A percentile compares a stretch with the other conserved stretches of the same genome.
Conservation (phyloP, 2,329 filamentous ascomycete species). For the Fusarium phyllophilum region DNA sequence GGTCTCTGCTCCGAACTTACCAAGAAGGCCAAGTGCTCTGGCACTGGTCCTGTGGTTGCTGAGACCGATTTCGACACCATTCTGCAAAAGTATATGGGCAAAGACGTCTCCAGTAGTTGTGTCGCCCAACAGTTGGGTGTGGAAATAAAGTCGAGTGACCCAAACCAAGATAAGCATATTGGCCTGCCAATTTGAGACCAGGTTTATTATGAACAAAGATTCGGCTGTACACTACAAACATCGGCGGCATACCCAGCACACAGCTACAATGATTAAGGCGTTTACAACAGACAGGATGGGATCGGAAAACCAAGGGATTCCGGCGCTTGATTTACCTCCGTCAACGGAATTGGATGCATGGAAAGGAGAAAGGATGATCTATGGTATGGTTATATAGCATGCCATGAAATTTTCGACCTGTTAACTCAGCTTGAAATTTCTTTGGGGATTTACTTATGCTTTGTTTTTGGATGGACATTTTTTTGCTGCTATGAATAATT, state of each 20-base stretch:
- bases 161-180: slow-evolving; percentile 32
- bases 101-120: slow-evolving; percentile 49
- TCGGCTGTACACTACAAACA: slow-evolving; percentile 41
- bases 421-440: slow-evolving; percentile 5
- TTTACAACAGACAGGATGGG: slow-evolving; percentile 43
- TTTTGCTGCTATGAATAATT: slow-evolving; percentile 33
- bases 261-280: slow-evolving; percentile 42
- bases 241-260: slow-evolving; percentile 26
- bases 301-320: slow-evolving; percentile 38
- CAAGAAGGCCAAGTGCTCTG: slow-evolving; percentile 95
- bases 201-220: slow-evolving; percentile 13
- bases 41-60: slow-evolving; percentile 88
- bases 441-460: slow-evolving; percentile 3
- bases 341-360: slow-evolving; percentile 26
- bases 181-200: slow-evolving; percentile 28
- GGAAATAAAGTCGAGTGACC: slow-evolving; percentile 52
- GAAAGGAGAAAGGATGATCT: slow-evolving; percentile 27
- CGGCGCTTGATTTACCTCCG: slow-evolving; percentile 28
- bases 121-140: slow-evolving; percentile 67
- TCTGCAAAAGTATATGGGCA: slow-evolving; percentile 71
- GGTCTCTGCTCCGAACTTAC: slow-evolving; percentile 91
- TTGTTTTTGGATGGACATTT: slow-evolving; percentile 14
- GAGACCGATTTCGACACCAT: slow-evolving; percentile 88
- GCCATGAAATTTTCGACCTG: slow-evolving; percentile 1
- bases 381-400: slow-evolving; percentile 1